phyloP scores from a whole-genome alignment of 2,329 filamentous ascomycete species.

The Podosphaera fusca region DNA sequence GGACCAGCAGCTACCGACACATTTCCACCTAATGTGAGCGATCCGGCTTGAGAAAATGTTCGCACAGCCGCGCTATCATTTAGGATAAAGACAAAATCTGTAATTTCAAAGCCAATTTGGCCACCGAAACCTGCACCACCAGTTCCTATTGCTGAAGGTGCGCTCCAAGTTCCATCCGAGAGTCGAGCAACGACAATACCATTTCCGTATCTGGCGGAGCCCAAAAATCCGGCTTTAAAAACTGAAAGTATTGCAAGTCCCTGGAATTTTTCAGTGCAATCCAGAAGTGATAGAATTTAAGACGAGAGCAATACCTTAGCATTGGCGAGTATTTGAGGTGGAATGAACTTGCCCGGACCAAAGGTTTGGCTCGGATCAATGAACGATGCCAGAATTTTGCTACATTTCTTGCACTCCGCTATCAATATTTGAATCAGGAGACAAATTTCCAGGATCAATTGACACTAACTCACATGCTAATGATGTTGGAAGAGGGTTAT shows the following conservation, averaged over 20 bases:
- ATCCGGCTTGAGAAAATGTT: slow-evolving; percentile 81
- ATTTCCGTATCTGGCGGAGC: slow-evolving; percentile 59
- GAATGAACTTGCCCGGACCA: slow-evolving; percentile 92
- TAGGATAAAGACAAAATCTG: slow-evolving; percentile 93
- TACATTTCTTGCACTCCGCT: slow-evolving; percentile 96
- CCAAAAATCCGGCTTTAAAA: slow-evolving; percentile 69
- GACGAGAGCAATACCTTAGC: slow-evolving; percentile 43
- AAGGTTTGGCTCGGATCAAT: slow-evolving; percentile 84
- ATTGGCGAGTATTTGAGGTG: slow-evolving; percentile 65
- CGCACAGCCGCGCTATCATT: slow-evolving; percentile 79
- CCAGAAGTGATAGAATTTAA: background rate
- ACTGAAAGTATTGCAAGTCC: slow-evolving; percentile 71
- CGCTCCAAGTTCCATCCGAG: slow-evolving; percentile 57
- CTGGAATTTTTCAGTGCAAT: slow-evolving; percentile 15
- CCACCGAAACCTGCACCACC: slow-evolving; percentile 65
- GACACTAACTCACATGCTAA: slow-evolving; percentile 38
- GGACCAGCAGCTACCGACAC: slow-evolving; percentile 89
- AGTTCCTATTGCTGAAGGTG: slow-evolving; percentile 59
- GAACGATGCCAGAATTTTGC: slow-evolving; percentile 86
- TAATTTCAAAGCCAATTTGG: slow-evolving; percentile 71
- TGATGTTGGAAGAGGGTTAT: slow-evolving; percentile 43
- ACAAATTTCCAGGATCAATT: background rate
- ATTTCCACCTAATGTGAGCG: slow-evolving; percentile 82
- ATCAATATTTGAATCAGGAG: slow-evolving; percentile 4
- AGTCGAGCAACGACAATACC: slow-evolving; percentile 63